These are phyloP conservation scores for Chlamydomonas incerta DNA, from an alignment of 139 green algal genomes.

Conservation along the genomic window DNA sequence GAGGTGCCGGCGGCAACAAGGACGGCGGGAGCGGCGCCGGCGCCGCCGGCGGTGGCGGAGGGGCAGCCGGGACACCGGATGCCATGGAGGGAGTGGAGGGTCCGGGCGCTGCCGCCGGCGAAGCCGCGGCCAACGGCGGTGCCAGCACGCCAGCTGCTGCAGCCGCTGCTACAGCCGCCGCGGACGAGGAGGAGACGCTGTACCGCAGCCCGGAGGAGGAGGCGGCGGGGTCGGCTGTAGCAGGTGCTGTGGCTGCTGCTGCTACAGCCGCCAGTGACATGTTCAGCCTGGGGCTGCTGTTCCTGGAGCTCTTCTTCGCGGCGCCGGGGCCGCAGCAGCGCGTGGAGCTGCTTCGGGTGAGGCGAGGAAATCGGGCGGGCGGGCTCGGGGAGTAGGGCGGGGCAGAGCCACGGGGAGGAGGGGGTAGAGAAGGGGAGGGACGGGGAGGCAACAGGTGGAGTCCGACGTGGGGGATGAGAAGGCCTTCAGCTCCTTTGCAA, in stretches of 20 bases:
- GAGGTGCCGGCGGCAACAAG: too few relatives aligned
- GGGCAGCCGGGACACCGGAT: too few relatives aligned
- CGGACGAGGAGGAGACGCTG: conserved; percentile 52
- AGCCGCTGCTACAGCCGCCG: neutral
- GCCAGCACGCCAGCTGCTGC: neutral
- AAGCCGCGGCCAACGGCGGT: neutral
- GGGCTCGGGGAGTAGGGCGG: too few relatives aligned
- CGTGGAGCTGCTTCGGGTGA: conserved; percentile 6
- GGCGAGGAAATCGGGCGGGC: neutral
- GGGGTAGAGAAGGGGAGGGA: too few relatives aligned
- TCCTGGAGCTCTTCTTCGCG: conserved; percentile 75
- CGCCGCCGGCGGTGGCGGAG: too few relatives aligned
- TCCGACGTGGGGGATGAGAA: too few relatives aligned
- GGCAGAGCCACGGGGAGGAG: too few relatives aligned
- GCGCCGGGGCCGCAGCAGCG: neutral
- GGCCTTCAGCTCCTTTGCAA: too few relatives aligned
- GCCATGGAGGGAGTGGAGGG: too few relatives aligned
- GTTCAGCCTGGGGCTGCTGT: conserved; percentile 73
- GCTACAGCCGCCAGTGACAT: conserved; percentile 44
- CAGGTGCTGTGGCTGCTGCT: neutral
- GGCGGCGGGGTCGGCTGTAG: neutral
- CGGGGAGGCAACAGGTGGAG: too few relatives aligned
- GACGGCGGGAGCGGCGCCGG: neutral
- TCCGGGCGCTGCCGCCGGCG: neutral
- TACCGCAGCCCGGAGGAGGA: conserved; percentile 77